Conservation (phyloP, 2,329 filamentous ascomycete species). For the Hypoxylon sp. region DNA sequence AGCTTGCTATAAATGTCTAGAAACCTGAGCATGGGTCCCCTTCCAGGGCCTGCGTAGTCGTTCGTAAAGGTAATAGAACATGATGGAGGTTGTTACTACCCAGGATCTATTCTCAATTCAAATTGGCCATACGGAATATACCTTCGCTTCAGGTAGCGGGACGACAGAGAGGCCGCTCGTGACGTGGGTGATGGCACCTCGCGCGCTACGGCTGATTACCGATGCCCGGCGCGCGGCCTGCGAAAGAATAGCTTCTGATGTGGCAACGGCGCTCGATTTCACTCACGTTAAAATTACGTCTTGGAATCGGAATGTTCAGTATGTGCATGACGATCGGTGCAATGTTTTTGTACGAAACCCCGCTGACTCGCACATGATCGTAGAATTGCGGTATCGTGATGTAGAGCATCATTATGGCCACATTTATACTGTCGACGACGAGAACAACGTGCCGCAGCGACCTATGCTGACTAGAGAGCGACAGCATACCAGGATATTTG, state of each 20-base stretch:
- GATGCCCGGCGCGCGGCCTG: conserved; percentile 2
- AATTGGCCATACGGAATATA: not conserved
- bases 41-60: no score
- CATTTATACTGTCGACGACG: not conserved
- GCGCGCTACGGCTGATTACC: not conserved
- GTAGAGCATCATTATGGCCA: not conserved
- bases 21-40: not conserved
- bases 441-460: not conserved
- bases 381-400: not conserved
- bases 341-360: not conserved
- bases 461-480: not conserved
- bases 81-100: not conserved
- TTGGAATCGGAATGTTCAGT: not conserved
- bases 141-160: not conserved
- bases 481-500: not conserved
- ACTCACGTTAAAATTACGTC: not conserved
- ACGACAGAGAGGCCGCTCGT: not conserved
- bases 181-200: not conserved
- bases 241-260: not conserved
- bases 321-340: not conserved
- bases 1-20: not conserved
- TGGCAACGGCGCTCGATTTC: not conserved
- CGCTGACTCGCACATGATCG: not conserved
- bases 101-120: not conserved
- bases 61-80: not conserved